phyloP scores from a whole-genome alignment of 2,329 filamentous ascomycete species.

The Colletotrichum camelliae region DNA sequence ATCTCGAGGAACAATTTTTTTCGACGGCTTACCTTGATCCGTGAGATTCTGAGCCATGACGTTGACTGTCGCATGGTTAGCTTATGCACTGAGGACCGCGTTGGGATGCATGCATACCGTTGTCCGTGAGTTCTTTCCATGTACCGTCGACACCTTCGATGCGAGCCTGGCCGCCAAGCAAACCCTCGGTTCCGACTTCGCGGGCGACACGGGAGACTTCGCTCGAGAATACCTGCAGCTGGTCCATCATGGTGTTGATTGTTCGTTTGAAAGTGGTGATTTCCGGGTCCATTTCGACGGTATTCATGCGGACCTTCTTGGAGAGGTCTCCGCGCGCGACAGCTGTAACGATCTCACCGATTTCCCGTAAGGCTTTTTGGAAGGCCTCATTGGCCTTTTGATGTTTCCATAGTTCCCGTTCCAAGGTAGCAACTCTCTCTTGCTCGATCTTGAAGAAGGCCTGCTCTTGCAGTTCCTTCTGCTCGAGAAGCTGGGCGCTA shows the following conservation, averaged over 20 bases:
- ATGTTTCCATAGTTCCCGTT: slow-evolving; percentile 94
- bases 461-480: slow-evolving; percentile 83
- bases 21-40: slow-evolving; percentile 62
- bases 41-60: slow-evolving; percentile 85
- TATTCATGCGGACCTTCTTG: slow-evolving; percentile 96
- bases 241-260: slow-evolving; percentile 99
- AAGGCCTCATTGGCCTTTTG: slow-evolving; percentile 98
- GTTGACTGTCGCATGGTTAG: slow-evolving; percentile 60
- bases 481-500: slow-evolving; percentile 83
- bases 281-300: slow-evolving; percentile 96
- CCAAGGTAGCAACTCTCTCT: slow-evolving; percentile 85
- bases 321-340: slow-evolving; percentile 94
- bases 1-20: not conserved
- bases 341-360: slow-evolving; percentile 95
- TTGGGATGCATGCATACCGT: slow-evolving; percentile 54
- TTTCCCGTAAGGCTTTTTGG: slow-evolving; percentile 95
- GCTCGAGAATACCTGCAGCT: slow-evolving; percentile 93
- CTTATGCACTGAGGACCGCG: slow-evolving; percentile 11
- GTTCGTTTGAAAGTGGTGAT: slow-evolving; percentile 98
- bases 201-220: slow-evolving; percentile 94
- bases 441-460: slow-evolving; percentile 84
- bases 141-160: slow-evolving; percentile 95
- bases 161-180: slow-evolving; percentile 90
- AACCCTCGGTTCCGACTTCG: slow-evolving; percentile 95
- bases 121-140: slow-evolving; percentile 95